These are phyloP conservation scores for Tremellales sp. DNA, from an alignment of 1,284 basidiomycete species.

Conservation along the genomic window DNA sequence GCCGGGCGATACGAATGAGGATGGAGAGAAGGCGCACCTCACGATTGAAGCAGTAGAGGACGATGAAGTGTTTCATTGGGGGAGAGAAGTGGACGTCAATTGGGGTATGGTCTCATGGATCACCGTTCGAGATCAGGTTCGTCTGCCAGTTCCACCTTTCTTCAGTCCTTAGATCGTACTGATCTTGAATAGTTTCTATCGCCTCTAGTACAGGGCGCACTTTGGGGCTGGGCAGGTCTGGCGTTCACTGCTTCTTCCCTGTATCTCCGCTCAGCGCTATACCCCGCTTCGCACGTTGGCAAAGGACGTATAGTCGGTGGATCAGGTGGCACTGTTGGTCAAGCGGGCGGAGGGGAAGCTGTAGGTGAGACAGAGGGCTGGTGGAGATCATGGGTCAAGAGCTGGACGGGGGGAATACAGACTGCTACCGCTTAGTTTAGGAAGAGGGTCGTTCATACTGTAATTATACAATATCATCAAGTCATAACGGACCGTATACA, in stretches of 20 bases:
- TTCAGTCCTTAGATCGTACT: not conserved
- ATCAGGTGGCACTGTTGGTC: conserved; percentile 18
- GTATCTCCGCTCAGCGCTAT: conserved; percentile 25
- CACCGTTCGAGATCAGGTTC: conserved; percentile 46
- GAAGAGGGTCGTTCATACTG: not conserved
- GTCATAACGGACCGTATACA: not conserved
- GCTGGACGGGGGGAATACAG: conserved; percentile 29
- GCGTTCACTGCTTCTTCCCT: conserved; percentile 25
- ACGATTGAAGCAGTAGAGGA: conserved; percentile 26
- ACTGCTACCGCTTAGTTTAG: conserved; percentile 17
- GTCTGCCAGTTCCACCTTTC: conserved; percentile 10
- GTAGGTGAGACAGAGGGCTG: conserved; percentile 26
- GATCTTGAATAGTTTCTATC: conserved; percentile 23
- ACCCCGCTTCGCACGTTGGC: conserved; percentile 29
- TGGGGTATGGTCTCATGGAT: conserved; percentile 41
- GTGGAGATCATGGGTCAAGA: conserved; percentile 34
- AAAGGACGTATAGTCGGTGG: conserved; percentile 36
- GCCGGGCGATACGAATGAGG: not conserved
- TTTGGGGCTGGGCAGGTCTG: conserved; percentile 42
- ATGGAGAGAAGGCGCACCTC: not conserved
- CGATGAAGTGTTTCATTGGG: conserved; percentile 41
- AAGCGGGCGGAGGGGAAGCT: conserved; percentile 29
- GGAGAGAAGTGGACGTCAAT: conserved; percentile 36
- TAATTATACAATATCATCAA: not conserved
- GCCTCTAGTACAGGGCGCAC: conserved; percentile 42